Conservation (phyloP, 352 stramenopile genomes). For the Globisporangium megalacanthum region DNA sequence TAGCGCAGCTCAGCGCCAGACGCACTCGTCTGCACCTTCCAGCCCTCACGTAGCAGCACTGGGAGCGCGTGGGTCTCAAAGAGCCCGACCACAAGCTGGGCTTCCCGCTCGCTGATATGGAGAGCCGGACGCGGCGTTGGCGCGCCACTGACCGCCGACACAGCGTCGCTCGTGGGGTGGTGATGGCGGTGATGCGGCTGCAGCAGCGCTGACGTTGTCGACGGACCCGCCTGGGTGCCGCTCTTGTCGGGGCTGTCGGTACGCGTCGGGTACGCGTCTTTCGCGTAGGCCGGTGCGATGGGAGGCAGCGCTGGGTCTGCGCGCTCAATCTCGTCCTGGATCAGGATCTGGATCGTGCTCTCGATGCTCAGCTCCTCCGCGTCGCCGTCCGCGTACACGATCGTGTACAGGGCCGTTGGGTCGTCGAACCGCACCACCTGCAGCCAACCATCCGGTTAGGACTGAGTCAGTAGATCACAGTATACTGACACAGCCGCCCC, state of each 20-base stretch:
- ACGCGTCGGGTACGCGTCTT: constrained; percentile 2
- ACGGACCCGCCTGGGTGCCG: background rate
- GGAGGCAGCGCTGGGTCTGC: constrained; percentile 49
- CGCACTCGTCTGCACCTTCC: constrained; percentile 39
- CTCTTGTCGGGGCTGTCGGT: constrained; percentile 16
- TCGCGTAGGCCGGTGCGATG: constrained; percentile 8
- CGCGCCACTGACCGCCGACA: no score
- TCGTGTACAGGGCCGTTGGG: constrained; percentile 55
- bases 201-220: background rate
- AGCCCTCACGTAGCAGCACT: constrained; percentile 55
- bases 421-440: constrained; percentile 81
- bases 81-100: constrained; percentile 65
- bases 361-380: constrained; percentile 74
- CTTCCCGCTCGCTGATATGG: constrained; percentile 67
- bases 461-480: no score
- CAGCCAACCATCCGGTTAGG: background rate
- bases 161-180: background rate
- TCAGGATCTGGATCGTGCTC: constrained; percentile 77
- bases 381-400: constrained; percentile 83
- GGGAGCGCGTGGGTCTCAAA: constrained; percentile 81
- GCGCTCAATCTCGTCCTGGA: constrained; percentile 83
- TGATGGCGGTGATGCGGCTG: constrained; percentile 3
- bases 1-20: constrained; percentile 33
- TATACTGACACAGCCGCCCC: no score
- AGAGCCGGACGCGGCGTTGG: constrained; percentile 15